Evolutionary conservation across 2,329 filamentous ascomycete genomes (phyloP), one percentile per base, ranked within the genome.

Genomic region (Fusarium sp.): DNA sequence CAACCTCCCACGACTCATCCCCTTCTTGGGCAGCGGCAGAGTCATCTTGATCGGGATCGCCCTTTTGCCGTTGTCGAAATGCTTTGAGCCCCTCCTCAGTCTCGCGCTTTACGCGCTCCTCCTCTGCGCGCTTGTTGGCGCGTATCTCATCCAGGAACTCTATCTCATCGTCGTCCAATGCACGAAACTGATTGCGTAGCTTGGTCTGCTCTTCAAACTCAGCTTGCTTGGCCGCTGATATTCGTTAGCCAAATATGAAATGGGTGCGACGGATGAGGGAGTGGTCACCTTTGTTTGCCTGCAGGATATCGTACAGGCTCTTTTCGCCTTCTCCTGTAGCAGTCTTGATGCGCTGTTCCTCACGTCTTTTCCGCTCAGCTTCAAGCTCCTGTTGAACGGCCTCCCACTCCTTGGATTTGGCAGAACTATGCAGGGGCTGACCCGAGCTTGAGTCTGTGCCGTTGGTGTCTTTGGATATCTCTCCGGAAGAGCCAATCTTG

Each of bases 161-260:
- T 46, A 90, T 82, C 78, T 94, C 91, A 72, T 93, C 90, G 58
- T 92, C 90, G 72, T 94, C 89, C 28, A 95, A 81, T 4, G 89
- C 82, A 35, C 88, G 85, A 73, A 93, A 93, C 78, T 94, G 91
- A 70, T 94, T 91, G 71, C 86, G 85, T 48, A 94, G 79, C 64
- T 84, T 84, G 62, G 83, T 84, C 62, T 88, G 82, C 75, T 94
- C 91, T 74, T 93, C 91, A 74, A 93, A 92, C 8, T 88, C 90
- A 19, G 91, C 91, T 77, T 94, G 90, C 76, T 93, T 94, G 55
- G 90, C 90, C 64, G 88, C 91, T 90, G 54, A 48, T 26, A 13
- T 34, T 44, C 46, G 28, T 35, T 35, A 12, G 41, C 54, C 31
- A 42, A 26, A 12, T 43, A 12, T 11, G 15, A 12, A 10, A 42